These are phyloP conservation scores for Pichia sp. DNA, from an alignment of 1,139 yeast genomes.

Conservation along the genomic window DNA sequence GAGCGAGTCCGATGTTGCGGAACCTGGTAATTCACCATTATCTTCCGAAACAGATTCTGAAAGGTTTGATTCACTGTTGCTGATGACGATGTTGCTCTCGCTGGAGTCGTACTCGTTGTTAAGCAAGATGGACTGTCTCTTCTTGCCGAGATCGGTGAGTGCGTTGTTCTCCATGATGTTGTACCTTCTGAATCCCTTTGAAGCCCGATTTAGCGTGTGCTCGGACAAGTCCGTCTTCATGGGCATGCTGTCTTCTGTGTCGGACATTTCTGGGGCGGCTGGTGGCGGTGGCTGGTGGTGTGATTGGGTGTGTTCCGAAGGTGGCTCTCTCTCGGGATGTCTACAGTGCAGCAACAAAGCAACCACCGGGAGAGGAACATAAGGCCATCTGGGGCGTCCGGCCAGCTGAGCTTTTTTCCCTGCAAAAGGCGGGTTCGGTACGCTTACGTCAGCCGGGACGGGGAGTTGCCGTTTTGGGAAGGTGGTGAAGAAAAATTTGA, in stretches of 20 bases:
- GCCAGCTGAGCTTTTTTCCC: no score
- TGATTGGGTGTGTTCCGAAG: no score
- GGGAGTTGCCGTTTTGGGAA: conserved; percentile 5
- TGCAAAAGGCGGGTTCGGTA: not conserved
- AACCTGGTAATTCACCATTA: not conserved
- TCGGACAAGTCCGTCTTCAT: conserved; percentile 8
- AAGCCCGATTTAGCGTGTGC: conserved; percentile 5
- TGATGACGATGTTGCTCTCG: conserved; percentile 4
- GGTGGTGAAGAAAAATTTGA: not conserved
- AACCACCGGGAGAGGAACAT: no score
- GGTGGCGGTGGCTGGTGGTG: not conserved
- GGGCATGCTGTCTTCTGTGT: not conserved
- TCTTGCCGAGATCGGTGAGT: not conserved
- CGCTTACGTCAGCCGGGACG: not conserved
- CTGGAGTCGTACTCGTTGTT: conserved; percentile 25
- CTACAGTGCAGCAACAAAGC: no score
- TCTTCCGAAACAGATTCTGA: no score
- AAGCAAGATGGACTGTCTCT: conserved; percentile 23
- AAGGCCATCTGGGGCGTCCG: no score
- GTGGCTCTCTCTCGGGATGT: no score
- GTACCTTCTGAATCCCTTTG: conserved; percentile 12
- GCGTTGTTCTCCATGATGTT: conserved; percentile 22
- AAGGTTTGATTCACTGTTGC: no score
- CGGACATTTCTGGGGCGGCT: not conserved
- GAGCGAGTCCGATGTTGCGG: not conserved